phyloP scores from a whole-genome alignment of 2,329 filamentous ascomycete species.

The Stromatinia cepivora region DNA sequence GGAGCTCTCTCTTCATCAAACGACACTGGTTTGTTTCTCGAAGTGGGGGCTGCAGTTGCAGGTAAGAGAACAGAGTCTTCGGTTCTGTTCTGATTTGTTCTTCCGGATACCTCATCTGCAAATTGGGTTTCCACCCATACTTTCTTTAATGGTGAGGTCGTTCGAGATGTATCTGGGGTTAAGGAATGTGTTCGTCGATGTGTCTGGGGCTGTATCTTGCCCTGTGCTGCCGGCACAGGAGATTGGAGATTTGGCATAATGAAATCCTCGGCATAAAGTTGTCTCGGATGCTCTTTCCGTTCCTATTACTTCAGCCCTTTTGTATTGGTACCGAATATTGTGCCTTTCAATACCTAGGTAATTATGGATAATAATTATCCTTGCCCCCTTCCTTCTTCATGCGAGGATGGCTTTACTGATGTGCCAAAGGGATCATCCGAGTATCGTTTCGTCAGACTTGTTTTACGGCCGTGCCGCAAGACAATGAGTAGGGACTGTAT shows the following conservation, averaged over 20 bases:
- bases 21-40: slow-evolving; percentile 23
- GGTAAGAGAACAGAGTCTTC: slow-evolving; percentile 25
- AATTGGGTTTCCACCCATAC: slow-evolving; percentile 37
- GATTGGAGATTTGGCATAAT: slow-evolving; percentile 26
- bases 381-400: slow-evolving; percentile 19
- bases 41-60: slow-evolving; percentile 24
- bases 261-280: slow-evolving; percentile 26
- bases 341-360: neutral
- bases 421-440: slow-evolving; percentile 5
- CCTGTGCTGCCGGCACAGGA: slow-evolving; percentile 21
- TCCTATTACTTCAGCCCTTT: slow-evolving; percentile 18
- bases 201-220: slow-evolving; percentile 19
- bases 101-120: slow-evolving; percentile 28
- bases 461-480: neutral
- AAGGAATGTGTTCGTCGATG: slow-evolving; percentile 23
- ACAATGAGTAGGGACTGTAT: slow-evolving; percentile 1
- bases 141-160: slow-evolving; percentile 27
- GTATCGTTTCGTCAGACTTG: neutral
- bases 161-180: slow-evolving; percentile 28
- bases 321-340: slow-evolving; percentile 15
- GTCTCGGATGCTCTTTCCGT: slow-evolving; percentile 29
- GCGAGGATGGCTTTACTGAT: neutral
- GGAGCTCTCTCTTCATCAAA: slow-evolving; percentile 28
- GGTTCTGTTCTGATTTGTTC: slow-evolving; percentile 18
- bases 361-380: slow-evolving; percentile 19